These are phyloP conservation scores for Blastobotrys buckinghamii DNA, from an alignment of 1,139 yeast species.

Conservation along the genomic window DNA sequence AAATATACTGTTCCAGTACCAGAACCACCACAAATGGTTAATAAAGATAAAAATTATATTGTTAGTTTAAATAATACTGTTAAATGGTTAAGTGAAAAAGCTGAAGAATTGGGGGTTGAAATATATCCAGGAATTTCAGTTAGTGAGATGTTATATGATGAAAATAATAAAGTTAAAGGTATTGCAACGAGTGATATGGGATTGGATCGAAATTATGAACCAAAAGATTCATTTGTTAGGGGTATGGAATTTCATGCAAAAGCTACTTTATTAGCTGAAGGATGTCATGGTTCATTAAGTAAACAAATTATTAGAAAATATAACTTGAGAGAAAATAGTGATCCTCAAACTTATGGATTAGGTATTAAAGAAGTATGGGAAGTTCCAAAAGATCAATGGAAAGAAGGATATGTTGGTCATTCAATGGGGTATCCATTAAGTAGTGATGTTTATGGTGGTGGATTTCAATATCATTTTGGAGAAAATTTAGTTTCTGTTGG, in stretches of 20 bases:
- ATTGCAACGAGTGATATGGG: conserved; percentile 96
- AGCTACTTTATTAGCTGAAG: conserved; percentile 85
- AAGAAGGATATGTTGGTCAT: conserved; percentile 79
- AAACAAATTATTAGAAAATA: conserved; percentile 68
- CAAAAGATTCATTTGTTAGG: conserved; percentile 77
- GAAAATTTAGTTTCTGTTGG: conserved; percentile 89
- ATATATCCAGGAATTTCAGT: conserved; percentile 89
- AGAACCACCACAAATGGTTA: conserved; percentile 88
- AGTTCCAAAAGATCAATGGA: conserved; percentile 77
- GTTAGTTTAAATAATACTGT: conserved; percentile 80
- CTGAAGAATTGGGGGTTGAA: conserved; percentile 92
- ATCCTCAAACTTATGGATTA: conserved; percentile 87
- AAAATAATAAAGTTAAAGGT: conserved; percentile 60
- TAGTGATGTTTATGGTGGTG: conserved; percentile 82
- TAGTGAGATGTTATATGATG: conserved; percentile 66
- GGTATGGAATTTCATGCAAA: conserved; percentile 97
- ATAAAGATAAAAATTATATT: conserved; percentile 68
- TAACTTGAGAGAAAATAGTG: conserved; percentile 56
- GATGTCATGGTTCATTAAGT: conserved; percentile 91
- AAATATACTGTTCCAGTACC: conserved; percentile 64
- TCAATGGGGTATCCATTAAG: conserved; percentile 84
- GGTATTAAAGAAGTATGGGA: conserved; percentile 98
- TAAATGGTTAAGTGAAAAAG: conserved; percentile 75
- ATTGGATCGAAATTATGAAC: conserved; percentile 62
- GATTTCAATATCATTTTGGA: conserved; percentile 95